Base-by-base conservation (phyloP, 2,329 filamentous ascomycete genomes). In the Apiospora sp. region DNA sequence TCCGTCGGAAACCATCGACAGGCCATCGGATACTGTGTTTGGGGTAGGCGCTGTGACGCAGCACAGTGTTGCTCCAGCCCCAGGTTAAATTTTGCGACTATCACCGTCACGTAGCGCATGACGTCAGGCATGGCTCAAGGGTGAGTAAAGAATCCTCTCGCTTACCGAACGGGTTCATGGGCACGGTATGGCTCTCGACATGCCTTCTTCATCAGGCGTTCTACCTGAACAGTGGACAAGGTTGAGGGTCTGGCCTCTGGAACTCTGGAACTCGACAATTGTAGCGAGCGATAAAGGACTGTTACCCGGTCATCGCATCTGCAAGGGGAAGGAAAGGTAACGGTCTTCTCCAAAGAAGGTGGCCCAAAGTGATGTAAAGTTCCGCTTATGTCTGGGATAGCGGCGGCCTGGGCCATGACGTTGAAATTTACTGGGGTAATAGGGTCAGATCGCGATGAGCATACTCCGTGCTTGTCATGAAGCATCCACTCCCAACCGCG, bases 61-160 rank as follows among this genome's bases (percentile, higher is more conserved):
- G 34, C 58, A 41, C 34, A 41, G 10, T 41, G 34, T 22, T 64
- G 54, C n/a, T n/a, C 58, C 19, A 4, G 19, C 13, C 58, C 34
- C 58, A 64, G n/a, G 58, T 19, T 41, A n/a, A n/a, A 5, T 64
- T 64, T 64, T 12, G 34, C 58, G 19, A 37, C 30, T 41, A 34
- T 64, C 58, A n/a, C 34, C 58, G 34, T 37, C 58, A 64, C 22
- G 58, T 64, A 37, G 58, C 58, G 58, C 58, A 64, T 64, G 58
- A 64, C 58, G 58, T 64, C 58, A 64, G 22, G 2, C 7, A 64
- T 34, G 8, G 8, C 34, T 64, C 10, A 64, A 64, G 19, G 8
- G 34, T 4, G 3, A 41, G 16, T 19, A 19, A 64, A 37, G 19
- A 64, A 41, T 41, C 34, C 16, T 12, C 22, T 49, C 7, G 46